Evolutionary conservation across 306 rosid genomes (phyloP).

Genomic region (Gillenia trifoliata): DNA sequence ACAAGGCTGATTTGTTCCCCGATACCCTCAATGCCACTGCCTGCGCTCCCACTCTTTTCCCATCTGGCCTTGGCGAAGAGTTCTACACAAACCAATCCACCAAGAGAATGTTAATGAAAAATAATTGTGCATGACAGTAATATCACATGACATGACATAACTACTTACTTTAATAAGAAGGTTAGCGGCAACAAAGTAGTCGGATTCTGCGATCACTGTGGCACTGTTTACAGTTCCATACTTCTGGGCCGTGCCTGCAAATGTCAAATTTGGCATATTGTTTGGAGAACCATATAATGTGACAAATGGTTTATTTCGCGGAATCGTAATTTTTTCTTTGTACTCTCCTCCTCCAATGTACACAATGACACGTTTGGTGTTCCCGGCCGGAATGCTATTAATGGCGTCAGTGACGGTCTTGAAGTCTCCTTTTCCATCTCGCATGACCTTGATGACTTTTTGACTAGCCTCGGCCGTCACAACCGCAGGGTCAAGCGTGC

Average conservation of each 20-base stretch:
- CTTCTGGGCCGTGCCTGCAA: conserved; percentile 26
- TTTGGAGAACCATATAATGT: conserved; percentile 34
- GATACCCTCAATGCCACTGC: conserved; percentile 46
- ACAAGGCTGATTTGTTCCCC: conserved; percentile 30
- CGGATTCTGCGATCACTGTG: conserved; percentile 25
- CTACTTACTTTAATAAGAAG: conserved; percentile 23
- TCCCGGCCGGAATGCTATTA: conserved; percentile 39
- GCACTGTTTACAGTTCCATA: conserved; percentile 69
- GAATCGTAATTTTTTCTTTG: conserved; percentile 48
- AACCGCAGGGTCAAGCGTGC: conserved; percentile 30
- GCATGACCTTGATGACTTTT: conserved; percentile 36
- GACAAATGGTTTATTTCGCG: conserved; percentile 37
- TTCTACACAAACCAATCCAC: conserved; percentile 20
- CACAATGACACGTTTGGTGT: conserved; percentile 44
- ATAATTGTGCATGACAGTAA: background rate
- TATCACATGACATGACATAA: background rate
- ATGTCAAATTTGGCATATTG: conserved; percentile 36
- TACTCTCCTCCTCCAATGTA: conserved; percentile 50
- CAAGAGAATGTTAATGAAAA: background rate
- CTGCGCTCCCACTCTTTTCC: conserved; percentile 22
- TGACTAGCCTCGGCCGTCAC: conserved; percentile 34
- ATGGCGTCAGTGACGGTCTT: conserved; percentile 44
- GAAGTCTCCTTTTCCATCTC: conserved; percentile 47
- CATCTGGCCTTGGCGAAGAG: conserved; percentile 36
- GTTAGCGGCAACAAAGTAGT: conserved; percentile 41